phyloP scores from a whole-genome alignment of 2,329 filamentous ascomycete species.

The Hypoxylon sp. region DNA sequence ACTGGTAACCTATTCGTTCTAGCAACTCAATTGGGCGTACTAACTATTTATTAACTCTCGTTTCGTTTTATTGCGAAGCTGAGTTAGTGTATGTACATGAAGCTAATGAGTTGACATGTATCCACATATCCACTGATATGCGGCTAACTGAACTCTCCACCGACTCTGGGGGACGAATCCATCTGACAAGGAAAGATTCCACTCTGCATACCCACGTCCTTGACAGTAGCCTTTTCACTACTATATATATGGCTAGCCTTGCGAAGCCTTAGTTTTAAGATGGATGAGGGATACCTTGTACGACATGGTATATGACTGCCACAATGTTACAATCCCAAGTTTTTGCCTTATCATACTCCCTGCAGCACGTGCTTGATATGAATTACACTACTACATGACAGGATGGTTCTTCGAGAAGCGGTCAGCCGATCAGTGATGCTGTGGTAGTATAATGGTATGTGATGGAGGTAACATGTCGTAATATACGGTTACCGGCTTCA shows the following conservation, averaged over 20 bases:
- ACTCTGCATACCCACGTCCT: not conserved
- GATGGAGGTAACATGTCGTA: not conserved
- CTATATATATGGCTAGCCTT: not conserved
- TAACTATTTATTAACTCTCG: not conserved
- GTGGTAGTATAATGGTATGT: slow-evolving; percentile 4
- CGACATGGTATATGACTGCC: slow-evolving; percentile 4
- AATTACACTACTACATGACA: not conserved
- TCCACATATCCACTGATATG: not conserved
- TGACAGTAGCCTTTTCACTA: not conserved
- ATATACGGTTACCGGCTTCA: slow-evolving; percentile 1
- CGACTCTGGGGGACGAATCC: not conserved
- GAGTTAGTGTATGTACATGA: not conserved
- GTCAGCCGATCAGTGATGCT: slow-evolving; percentile 2
- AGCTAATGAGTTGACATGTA: not conserved
- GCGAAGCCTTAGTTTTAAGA: not conserved
- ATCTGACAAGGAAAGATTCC: not conserved
- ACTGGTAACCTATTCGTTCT: not conserved
- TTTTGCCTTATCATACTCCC: slow-evolving; percentile 1
- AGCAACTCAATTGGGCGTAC: not conserved
- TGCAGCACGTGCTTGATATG: slow-evolving; percentile 9
- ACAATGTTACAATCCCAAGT: slow-evolving; percentile 7
- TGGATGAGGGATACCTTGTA: not conserved
- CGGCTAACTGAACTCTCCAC: not conserved
- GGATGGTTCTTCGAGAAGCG: not conserved
- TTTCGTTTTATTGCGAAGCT: not conserved